phyloP scores from a whole-genome alignment of 345 rosid species.

The Eucalyptus pumila region DNA sequence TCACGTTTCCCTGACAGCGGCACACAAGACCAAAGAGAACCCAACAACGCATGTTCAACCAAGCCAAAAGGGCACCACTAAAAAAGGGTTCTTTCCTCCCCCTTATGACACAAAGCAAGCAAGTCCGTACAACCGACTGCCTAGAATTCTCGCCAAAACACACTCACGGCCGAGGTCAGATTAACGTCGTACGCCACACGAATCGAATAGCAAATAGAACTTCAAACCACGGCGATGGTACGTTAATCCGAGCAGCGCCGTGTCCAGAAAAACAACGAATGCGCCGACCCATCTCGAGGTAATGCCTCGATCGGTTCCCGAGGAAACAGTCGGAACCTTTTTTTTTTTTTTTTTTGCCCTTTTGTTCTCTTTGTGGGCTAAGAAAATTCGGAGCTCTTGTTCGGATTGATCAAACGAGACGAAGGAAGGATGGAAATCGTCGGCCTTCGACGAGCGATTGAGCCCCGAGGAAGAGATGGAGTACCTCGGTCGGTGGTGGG shows the following conservation, averaged over 20 bases:
- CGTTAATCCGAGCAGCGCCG: background rate
- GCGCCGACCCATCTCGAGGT: background rate
- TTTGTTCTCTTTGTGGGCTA: background rate
- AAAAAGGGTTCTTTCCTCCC: background rate
- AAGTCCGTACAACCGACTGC: background rate
- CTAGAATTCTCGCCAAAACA: background rate
- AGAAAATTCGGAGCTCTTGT: background rate
- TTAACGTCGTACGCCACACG: background rate
- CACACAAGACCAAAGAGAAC: background rate
- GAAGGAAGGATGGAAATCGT: background rate
- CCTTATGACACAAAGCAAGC: background rate
- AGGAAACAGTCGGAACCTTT: background rate
- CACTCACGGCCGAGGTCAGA: background rate
- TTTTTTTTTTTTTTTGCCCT: no score
- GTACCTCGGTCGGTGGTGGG: conserved; percentile 8
- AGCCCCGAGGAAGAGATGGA: background rate
- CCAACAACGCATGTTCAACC: background rate
- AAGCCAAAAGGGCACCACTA: background rate
- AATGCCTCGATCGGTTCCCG: background rate
- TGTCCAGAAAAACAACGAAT: background rate
- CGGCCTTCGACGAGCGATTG: background rate
- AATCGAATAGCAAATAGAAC: background rate
- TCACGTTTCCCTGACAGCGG: background rate
- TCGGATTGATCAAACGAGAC: background rate
- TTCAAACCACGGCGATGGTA: background rate